Evolutionary conservation across 192 early-diverging fungal species (phyloP).

Genomic region (Backusella australiensis): DNA sequence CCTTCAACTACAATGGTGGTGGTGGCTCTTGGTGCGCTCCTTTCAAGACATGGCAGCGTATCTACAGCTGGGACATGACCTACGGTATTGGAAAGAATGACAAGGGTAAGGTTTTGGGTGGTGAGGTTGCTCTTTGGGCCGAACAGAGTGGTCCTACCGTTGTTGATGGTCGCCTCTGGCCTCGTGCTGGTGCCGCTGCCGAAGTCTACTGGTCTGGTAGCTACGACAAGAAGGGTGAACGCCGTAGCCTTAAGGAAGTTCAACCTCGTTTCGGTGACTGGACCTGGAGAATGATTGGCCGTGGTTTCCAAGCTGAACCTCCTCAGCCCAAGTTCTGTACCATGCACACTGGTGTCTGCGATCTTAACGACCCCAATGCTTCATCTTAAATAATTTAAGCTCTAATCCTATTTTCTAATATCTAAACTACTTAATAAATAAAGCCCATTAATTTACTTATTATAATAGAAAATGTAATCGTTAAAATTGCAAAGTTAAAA

Average conservation of each 20-base stretch:
- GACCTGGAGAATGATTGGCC: constrained; percentile 63
- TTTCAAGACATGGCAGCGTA: constrained; percentile 73
- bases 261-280: constrained; percentile 61
- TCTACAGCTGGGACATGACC: constrained; percentile 65
- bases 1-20: constrained; percentile 40
- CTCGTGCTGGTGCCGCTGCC: constrained; percentile 62
- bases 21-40: constrained; percentile 73
- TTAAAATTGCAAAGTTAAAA: background rate
- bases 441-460: background rate
- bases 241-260: constrained; percentile 33
- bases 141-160: constrained; percentile 59
- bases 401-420: background rate
- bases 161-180: constrained; percentile 67
- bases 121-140: constrained; percentile 69
- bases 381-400: background rate
- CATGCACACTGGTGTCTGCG: constrained; percentile 40
- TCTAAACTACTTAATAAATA: background rate
- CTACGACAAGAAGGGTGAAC: constrained; percentile 43
- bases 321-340: constrained; percentile 60
- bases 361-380: constrained; percentile 12
- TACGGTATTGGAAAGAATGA: constrained; percentile 45
- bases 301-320: constrained; percentile 61
- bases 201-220: constrained; percentile 73
- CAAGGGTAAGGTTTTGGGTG: constrained; percentile 62
- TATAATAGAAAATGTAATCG: background rate